A percentile compares a stretch with the other conserved stretches of the same genome.
These are phyloP conservation scores for Ophiosphaerella herpotricha DNA, from an alignment of 2,329 filamentous ascomycete species.

Conservation along the genomic window DNA sequence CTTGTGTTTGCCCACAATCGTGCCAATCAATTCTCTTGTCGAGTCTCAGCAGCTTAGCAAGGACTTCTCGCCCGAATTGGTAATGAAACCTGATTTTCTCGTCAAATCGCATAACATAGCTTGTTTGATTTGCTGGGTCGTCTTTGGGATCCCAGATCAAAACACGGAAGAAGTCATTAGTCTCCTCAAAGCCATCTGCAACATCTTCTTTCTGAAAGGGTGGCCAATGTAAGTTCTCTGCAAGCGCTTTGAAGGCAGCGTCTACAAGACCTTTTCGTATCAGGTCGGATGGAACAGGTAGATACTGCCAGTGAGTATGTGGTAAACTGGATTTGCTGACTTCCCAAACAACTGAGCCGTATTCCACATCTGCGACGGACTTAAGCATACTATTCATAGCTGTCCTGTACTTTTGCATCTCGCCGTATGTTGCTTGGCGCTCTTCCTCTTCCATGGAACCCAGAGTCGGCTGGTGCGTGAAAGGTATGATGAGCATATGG, in stretches of 20 bases:
- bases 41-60: constrained; percentile 83
- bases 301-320: constrained; percentile 91
- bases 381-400: constrained; percentile 79
- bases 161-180: constrained; percentile 73
- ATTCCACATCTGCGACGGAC: constrained; percentile 54
- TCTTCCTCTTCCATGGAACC: constrained; percentile 66
- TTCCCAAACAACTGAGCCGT: constrained; percentile 90
- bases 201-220: constrained; percentile 53
- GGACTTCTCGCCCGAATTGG: constrained; percentile 84
- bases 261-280: constrained; percentile 78
- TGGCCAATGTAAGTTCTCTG: constrained; percentile 71
- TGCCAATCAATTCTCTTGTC: constrained; percentile 83
- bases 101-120: constrained; percentile 74
- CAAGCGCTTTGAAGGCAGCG: constrained; percentile 85
- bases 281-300: constrained; percentile 73
- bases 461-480: constrained; percentile 79
- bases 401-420: constrained; percentile 82
- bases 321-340: constrained; percentile 81
- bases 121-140: constrained; percentile 63
- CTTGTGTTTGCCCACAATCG: constrained; percentile 75
- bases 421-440: constrained; percentile 65
- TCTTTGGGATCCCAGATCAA: constrained; percentile 73
- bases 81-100: constrained; percentile 79
- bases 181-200: constrained; percentile 50
- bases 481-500: constrained; percentile 89